A percentile compares a stretch with the other conserved stretches of the same genome.
phyloP scores from a whole-genome alignment of 2,329 filamentous ascomycete species.

The Diaporthe helianthi region DNA sequence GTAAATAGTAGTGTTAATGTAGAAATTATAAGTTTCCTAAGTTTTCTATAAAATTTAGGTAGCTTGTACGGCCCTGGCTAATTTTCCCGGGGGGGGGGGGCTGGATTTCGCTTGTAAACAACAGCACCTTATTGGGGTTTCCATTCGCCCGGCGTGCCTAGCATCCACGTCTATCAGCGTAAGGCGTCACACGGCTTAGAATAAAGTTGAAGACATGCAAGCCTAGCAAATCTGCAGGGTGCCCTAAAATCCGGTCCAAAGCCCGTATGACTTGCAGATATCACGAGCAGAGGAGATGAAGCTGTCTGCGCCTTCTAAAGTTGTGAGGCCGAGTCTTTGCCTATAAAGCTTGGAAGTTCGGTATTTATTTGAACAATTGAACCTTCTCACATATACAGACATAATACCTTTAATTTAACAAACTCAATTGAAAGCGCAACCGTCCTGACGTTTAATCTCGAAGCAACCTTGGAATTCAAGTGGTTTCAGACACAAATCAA shows the following conservation, averaged over 20 bases:
- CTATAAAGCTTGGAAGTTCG: constrained; percentile 4
- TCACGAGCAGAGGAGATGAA: not conserved
- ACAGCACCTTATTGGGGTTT: not conserved
- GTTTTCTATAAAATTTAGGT: too few relatives aligned
- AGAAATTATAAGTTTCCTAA: too few relatives aligned
- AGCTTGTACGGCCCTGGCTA: too few relatives aligned
- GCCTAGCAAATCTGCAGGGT: not conserved
- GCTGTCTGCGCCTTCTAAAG: too few relatives aligned
- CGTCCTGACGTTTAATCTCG: not conserved
- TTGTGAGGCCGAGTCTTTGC: not conserved
- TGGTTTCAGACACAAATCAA: not conserved
- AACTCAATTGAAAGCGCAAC: too few relatives aligned
- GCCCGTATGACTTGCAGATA: not conserved
- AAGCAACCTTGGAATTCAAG: not conserved
- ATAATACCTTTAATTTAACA: not conserved
- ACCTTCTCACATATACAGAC: not conserved
- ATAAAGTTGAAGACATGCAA: not conserved
- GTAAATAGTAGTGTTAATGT: too few relatives aligned
- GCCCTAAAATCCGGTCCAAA: constrained; percentile 17
- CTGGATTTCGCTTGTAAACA: too few relatives aligned
- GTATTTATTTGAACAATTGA: too few relatives aligned
- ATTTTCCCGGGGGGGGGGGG: too few relatives aligned
- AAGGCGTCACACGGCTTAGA: not conserved
- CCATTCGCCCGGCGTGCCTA: not conserved
- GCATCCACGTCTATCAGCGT: not conserved